Percentiles rank a stretch among this genome's conserved stretches.
Conservation (phyloP, 495 filamentous ascomycete genomes). For the Aspergillus biplanus region DNA sequence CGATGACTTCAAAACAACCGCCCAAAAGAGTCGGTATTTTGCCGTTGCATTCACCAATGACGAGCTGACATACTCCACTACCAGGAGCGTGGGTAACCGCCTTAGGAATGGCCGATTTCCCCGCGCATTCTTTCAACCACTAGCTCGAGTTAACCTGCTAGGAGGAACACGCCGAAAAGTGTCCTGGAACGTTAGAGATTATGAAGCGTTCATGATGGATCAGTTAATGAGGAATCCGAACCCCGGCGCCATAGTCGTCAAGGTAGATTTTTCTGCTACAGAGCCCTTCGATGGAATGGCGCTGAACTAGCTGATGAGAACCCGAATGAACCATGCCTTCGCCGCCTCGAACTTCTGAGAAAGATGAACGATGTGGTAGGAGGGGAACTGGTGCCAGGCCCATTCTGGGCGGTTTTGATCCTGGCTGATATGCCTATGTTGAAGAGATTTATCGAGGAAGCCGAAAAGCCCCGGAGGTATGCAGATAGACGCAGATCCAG, state of each 20-base stretch:
- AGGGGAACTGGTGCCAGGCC: neutral
- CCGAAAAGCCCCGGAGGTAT: neutral
- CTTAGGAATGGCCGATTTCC: conserved; percentile 1
- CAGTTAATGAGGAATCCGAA: neutral
- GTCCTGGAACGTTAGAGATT: neutral
- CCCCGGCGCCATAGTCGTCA: neutral
- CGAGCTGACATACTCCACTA: neutral
- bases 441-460: neutral
- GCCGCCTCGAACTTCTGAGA: neutral
- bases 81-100: neutral
- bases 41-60: neutral
- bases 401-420: conserved; percentile 17
- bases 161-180: neutral
- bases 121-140: neutral
- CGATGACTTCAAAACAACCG: neutral
- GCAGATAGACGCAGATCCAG: conserved; percentile 2
- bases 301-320: neutral
- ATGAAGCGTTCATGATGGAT: neutral
- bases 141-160: conserved; percentile 1
- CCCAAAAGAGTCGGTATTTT: neutral
- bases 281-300: neutral
- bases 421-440: conserved; percentile 13
- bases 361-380: conserved; percentile 2
- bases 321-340: neutral
- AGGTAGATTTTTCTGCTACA: neutral